phyloP scores from a whole-genome alignment of 129 eudicot genomes.

The Escallonia herrerae region DNA sequence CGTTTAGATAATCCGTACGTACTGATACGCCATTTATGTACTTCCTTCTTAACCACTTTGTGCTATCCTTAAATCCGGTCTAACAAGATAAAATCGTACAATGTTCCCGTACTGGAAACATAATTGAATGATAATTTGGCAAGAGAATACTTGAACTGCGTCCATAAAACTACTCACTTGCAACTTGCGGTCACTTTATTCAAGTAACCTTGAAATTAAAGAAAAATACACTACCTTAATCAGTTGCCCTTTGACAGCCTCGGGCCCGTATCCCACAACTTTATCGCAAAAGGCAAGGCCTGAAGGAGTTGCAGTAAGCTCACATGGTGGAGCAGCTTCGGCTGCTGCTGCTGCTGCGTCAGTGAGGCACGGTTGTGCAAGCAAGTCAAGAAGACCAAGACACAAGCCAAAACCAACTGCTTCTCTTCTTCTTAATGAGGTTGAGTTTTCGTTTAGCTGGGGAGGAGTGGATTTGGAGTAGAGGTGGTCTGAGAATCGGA shows the following conservation, averaged over 20 bases:
- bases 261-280: constrained; percentile 58
- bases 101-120: too few species aligned
- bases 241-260: constrained; percentile 63
- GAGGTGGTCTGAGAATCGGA: constrained; percentile 5
- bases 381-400: constrained; percentile 27
- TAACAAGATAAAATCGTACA: too few species aligned
- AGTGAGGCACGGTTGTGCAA: constrained; percentile 13
- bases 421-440: constrained; percentile 51
- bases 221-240: constrained; percentile 39
- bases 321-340: constrained; percentile 33
- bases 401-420: constrained; percentile 40
- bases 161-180: too few species aligned
- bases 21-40: too few species aligned
- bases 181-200: too few species aligned
- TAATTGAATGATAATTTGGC: too few species aligned
- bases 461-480: not conserved
- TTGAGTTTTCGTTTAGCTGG: not conserved
- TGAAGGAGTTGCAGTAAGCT: constrained; percentile 52
- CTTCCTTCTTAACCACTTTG: too few species aligned
- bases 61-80: too few species aligned
- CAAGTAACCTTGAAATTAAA: too few species aligned
- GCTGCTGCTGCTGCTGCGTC: constrained; percentile 15
- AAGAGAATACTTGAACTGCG: too few species aligned
- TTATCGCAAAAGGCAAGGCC: constrained; percentile 79
- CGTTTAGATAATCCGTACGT: too few species aligned